phyloP scores from a whole-genome alignment of 441 rosid genomes.

The Jatropha podagrica region DNA sequence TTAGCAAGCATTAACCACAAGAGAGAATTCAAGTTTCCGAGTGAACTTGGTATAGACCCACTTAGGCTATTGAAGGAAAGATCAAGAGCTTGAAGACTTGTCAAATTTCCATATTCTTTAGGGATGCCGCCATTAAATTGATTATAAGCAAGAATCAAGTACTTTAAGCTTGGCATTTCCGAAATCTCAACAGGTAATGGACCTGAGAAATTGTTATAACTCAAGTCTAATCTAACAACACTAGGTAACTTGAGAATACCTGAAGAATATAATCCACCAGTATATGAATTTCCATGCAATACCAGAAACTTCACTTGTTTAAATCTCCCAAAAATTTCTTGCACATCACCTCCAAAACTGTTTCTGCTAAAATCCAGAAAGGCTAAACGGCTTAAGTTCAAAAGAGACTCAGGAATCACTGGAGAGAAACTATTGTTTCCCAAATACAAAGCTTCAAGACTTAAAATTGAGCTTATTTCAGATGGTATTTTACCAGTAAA shows the following conservation, averaged over 20 bases:
- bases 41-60: slow-evolving; percentile 62
- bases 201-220: slow-evolving; percentile 70
- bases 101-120: slow-evolving; percentile 58
- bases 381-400: slow-evolving; percentile 50
- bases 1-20: slow-evolving; percentile 92
- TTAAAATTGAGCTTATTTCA: slow-evolving; percentile 58
- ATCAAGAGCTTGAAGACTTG: slow-evolving; percentile 69
- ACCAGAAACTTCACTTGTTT: slow-evolving; percentile 54
- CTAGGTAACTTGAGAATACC: slow-evolving; percentile 58
- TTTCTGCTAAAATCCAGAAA: slow-evolving; percentile 73
- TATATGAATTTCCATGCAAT: slow-evolving; percentile 54
- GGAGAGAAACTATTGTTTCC: slow-evolving; percentile 63
- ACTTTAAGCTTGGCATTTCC: slow-evolving; percentile 50
- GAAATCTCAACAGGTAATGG: slow-evolving; percentile 60
- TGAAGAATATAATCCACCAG: slow-evolving; percentile 60
- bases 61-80: slow-evolving; percentile 68
- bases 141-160: slow-evolving; percentile 61
- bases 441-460: slow-evolving; percentile 58
- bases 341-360: slow-evolving; percentile 60
- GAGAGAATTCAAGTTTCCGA: slow-evolving; percentile 70
- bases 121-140: slow-evolving; percentile 68
- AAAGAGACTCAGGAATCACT: slow-evolving; percentile 60
- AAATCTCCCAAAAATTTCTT: slow-evolving; percentile 65
- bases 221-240: slow-evolving; percentile 61
- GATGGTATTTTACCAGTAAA: slow-evolving; percentile 58